phyloP scores from a whole-genome alignment of 768 basidiomycete genomes.

The Gymnopilus dilepis region DNA sequence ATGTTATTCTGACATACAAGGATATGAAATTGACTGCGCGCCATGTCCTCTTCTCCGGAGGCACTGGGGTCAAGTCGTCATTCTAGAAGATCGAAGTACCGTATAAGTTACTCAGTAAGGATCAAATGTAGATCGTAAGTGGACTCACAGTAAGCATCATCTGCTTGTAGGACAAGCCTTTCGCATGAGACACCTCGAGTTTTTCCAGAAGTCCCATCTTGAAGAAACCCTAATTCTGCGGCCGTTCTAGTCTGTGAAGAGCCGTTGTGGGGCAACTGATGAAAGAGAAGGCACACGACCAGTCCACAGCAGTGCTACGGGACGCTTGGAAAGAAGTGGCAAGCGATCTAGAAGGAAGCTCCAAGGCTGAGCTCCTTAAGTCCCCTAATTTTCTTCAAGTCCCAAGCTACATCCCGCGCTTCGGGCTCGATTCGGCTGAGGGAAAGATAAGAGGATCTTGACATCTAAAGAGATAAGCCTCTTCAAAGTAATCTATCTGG shows the following conservation, averaged over 20 bases:
- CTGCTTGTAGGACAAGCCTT: slow-evolving; percentile 57
- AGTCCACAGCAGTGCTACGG: not conserved
- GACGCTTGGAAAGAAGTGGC: not conserved
- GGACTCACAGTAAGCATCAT: slow-evolving; percentile 59
- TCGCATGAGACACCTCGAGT: slow-evolving; percentile 60
- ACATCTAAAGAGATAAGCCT: not conserved
- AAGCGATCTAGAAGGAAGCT: slow-evolving; percentile 5
- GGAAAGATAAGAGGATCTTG: not conserved
- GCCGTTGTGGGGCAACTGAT: not conserved
- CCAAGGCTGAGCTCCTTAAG: slow-evolving; percentile 6
- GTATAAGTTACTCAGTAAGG: slow-evolving; percentile 17
- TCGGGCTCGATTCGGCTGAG: slow-evolving; percentile 1
- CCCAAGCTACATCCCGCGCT: not conserved
- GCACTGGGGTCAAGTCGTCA: slow-evolving; percentile 74
- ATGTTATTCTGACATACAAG: slow-evolving; percentile 49
- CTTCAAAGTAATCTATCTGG: not conserved
- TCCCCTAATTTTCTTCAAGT: not conserved
- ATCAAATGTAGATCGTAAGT: slow-evolving; percentile 2
- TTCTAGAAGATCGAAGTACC: slow-evolving; percentile 47
- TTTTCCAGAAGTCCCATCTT: slow-evolving; percentile 40
- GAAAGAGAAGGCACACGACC: not conserved
- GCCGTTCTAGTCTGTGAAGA: not conserved
- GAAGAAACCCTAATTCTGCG: not conserved
- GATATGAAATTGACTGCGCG: slow-evolving; percentile 66
- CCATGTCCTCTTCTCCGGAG: slow-evolving; percentile 69